Percentiles rank a stretch among this genome's conserved stretches.
phyloP scores from a whole-genome alignment of 208 protist species.

The Porcisia deanei region DNA sequence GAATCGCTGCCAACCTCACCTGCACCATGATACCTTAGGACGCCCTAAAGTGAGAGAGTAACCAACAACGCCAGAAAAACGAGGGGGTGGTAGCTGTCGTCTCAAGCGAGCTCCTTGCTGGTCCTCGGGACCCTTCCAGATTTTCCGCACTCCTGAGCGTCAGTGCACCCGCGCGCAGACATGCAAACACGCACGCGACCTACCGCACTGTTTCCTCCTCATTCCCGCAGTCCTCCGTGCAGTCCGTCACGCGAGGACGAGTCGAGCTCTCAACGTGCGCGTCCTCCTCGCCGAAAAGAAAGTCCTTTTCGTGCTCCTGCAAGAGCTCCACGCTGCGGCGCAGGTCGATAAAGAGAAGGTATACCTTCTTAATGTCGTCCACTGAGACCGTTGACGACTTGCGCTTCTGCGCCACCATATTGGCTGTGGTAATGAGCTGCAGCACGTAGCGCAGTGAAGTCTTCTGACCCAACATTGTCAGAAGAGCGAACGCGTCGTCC shows the following conservation, averaged over 20 bases:
- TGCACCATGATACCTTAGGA: background rate
- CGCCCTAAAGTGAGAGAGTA: background rate
- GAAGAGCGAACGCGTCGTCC: slow-evolving; percentile 94
- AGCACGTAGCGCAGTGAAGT: slow-evolving; percentile 99
- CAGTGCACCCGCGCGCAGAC: background rate
- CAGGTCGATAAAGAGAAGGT: slow-evolving; percentile 98
- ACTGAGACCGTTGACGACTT: slow-evolving; percentile 93
- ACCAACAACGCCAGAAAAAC: background rate
- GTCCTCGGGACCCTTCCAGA: too few species aligned
- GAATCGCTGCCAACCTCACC: background rate
- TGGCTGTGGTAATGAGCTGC: slow-evolving; percentile 98
- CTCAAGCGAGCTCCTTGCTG: background rate
- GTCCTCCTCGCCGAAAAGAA: slow-evolving; percentile 92
- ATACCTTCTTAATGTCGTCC: slow-evolving; percentile 97
- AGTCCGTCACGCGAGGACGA: slow-evolving; percentile 28
- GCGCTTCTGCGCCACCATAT: slow-evolving; percentile 95
- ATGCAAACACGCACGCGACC: background rate
- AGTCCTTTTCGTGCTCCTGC: slow-evolving; percentile 91
- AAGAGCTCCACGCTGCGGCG: slow-evolving; percentile 90
- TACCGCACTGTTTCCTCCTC: slow-evolving; percentile 46
- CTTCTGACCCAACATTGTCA: slow-evolving; percentile 96
- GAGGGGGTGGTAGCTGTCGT: background rate
- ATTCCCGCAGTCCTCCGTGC: slow-evolving; percentile 32
- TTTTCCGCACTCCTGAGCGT: too few species aligned
- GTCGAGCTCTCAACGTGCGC: slow-evolving; percentile 65